Base-by-base conservation (phyloP, 2,329 filamentous ascomycete genomes). In the Beauveria australis region DNA sequence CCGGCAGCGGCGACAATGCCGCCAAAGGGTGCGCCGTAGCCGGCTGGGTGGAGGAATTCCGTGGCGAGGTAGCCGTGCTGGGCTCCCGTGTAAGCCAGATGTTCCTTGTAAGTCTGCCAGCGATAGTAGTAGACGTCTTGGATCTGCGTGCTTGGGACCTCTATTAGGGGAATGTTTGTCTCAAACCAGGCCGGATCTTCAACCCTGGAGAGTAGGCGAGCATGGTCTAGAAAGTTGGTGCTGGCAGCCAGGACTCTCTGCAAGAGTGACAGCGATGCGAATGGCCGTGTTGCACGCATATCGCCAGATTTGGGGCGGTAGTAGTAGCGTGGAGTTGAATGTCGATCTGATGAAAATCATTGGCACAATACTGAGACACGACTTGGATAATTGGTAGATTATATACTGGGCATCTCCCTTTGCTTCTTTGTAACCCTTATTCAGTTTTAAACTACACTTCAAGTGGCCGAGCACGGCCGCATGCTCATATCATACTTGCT, bases 61-160 rank as follows among this genome's bases (percentile, higher is more conserved):
- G 74, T 77, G 16, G 71, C 69, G 59, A 77, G 71, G 61, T 73
- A 78, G 22, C 76, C 76, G 44, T 71, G 72, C 7, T 74, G 73
- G 33, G 73, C 69, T 26, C 67, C 70, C 55, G 71, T 71, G 62
- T 74, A 78, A 48, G 72, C 71, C 28, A 76, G 67, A 63, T 78
- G 76, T 10, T 75, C 71, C 62, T 76, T 73, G 59, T 75, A 69
- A 5, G 75, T 70, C 12, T 72, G 72, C 67, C 73, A 74, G 44
- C 76, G 72, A 63, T 78, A 78, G 63, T 78, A 78, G 63, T 78
- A 78, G 19, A 79, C 75, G 61, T 76, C 73, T 63, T 77, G 72
- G 55, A 78, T 71, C 22, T 72, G 66, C 51, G 69, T 72, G 18
- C 48, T 53, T 9, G 75, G 75, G 19, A 76, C 69, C 41, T 78